Base-by-base conservation (phyloP, 306 rosid genomes). In the Vigna radiata region DNA sequence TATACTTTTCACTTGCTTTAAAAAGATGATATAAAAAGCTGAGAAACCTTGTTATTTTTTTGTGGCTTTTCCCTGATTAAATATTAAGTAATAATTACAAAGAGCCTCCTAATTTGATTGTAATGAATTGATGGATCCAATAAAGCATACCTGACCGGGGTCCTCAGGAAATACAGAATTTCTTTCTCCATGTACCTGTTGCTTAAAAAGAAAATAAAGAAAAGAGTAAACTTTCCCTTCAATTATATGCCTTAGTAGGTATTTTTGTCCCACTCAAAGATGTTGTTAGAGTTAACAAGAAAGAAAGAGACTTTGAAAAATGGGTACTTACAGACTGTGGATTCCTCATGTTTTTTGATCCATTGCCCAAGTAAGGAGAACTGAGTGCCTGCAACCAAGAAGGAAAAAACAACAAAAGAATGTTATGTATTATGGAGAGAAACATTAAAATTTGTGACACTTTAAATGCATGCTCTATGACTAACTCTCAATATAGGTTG, bases 331-430 rank as follows among this genome's bases (percentile, higher is more conserved):
- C 97, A 82, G 77, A 75, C 16, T 69, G 90, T 54, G 86, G 90
- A 74, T 83, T 90, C 85, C 87, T 87, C 60, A 71, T 79, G 90
- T 70, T 84, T 77, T 90, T 86, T 67, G 97, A 83, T 66, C 87
- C 91, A 81, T 66, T 85, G 36, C 86, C 87, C 79, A 91, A 72
- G 90, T 91, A 89, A 83, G 98, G 98, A 73, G 88, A 86, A 78
- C 94, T 94, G 19, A 91, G 96, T 53, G 96, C 94, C 97, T 94
- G 97, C 17, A 67, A 16, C 11, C 18, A 67, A 67, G 17, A 12
- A 43, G 33, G 1, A 59, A 68, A 29, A 59, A 68, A 58, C 77
- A 37, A 79, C 74, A 9, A 62, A 67, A 81, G 86, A 85, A 90
- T 84, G 85, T 85, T 63, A 75, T 76, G 56, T 63, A 75, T 76